These are phyloP conservation scores for Naganishia randhawae DNA, from an alignment of 768 basidiomycete genomes.

Conservation along the genomic window DNA sequence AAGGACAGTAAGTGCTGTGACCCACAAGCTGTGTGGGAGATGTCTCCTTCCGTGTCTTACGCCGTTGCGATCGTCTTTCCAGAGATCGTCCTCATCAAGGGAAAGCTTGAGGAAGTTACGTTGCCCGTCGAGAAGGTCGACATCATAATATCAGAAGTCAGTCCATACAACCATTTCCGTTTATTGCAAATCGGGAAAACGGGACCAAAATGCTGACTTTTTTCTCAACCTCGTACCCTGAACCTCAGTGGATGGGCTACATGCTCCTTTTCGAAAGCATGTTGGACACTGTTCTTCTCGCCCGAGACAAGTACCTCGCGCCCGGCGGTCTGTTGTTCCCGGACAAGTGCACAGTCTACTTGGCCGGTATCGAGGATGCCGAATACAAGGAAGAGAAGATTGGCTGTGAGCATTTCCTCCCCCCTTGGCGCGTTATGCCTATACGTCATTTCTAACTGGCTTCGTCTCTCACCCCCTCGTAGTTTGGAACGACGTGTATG, in stretches of 20 bases:
- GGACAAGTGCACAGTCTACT: slow-evolving; percentile 82
- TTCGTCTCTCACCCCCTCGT: slow-evolving; percentile 12
- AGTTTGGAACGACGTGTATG: slow-evolving; percentile 99
- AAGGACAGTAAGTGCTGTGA: slow-evolving; percentile 78
- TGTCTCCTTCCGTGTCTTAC: too few species aligned
- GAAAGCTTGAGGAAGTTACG: slow-evolving; percentile 89
- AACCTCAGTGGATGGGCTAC: slow-evolving; percentile 93
- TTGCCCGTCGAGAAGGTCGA: slow-evolving; percentile 89
- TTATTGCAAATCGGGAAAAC: not conserved
- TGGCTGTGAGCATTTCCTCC: slow-evolving; percentile 68
- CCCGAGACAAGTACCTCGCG: slow-evolving; percentile 90
- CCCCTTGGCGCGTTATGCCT: not conserved
- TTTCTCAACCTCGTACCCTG: too few species aligned
- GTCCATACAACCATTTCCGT: slow-evolving; percentile 20
- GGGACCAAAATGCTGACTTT: too few species aligned
- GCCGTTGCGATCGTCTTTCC: not conserved
- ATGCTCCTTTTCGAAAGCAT: slow-evolving; percentile 98
- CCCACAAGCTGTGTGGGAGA: too few species aligned
- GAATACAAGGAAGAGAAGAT: slow-evolving; percentile 99
- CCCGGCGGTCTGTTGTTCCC: slow-evolving; percentile 90
- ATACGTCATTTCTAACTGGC: slow-evolving; percentile 24
- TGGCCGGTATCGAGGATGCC: slow-evolving; percentile 97
- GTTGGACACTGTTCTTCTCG: slow-evolving; percentile 95
- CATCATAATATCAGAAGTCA: slow-evolving; percentile 89
- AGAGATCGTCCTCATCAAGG: slow-evolving; percentile 95